Percentiles rank a stretch among this genome's conserved stretches.
These are phyloP conservation scores for Lodderomyces theae DNA, from an alignment of 1,139 yeast genomes.

Conservation along the genomic window DNA sequence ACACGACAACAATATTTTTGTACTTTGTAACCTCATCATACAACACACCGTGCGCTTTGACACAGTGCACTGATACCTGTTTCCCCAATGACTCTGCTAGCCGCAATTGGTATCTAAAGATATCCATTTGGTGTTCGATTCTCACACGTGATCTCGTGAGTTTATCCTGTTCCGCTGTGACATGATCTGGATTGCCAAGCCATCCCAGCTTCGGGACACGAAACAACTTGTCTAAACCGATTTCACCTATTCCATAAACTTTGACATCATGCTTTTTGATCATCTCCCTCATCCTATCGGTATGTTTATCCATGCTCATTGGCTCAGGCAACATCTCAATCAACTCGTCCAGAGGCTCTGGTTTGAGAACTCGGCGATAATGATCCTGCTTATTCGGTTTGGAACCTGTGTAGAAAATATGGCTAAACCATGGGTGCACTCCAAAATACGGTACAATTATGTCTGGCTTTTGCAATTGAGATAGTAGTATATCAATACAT, in stretches of 20 bases:
- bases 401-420: constrained; percentile 43
- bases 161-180: constrained; percentile 10
- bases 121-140: constrained; percentile 59
- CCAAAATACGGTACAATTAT: constrained; percentile 67
- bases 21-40: constrained; percentile 41
- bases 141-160: constrained; percentile 50
- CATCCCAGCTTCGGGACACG: constrained; percentile 63
- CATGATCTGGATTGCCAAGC: constrained; percentile 34
- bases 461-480: constrained; percentile 18
- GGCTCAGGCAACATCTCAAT: constrained; percentile 63
- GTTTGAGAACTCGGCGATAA: constrained; percentile 50
- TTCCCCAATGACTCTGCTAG: constrained; percentile 48
- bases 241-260: constrained; percentile 67
- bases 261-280: constrained; percentile 20
- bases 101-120: constrained; percentile 51
- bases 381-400: constrained; percentile 41
- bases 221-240: constrained; percentile 81
- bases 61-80: constrained; percentile 81
- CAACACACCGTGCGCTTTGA: constrained; percentile 66
- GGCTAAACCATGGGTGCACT: constrained; percentile 88
- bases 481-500: constrained; percentile 31
- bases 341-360: constrained; percentile 42
- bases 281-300: constrained; percentile 25
- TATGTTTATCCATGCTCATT: constrained; percentile 36
- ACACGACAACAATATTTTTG: constrained; percentile 40